Percentiles rank a stretch among this genome's conserved stretches.
phyloP scores from a whole-genome alignment of 176 grass and related monocot species.

The Avena eriantha region DNA sequence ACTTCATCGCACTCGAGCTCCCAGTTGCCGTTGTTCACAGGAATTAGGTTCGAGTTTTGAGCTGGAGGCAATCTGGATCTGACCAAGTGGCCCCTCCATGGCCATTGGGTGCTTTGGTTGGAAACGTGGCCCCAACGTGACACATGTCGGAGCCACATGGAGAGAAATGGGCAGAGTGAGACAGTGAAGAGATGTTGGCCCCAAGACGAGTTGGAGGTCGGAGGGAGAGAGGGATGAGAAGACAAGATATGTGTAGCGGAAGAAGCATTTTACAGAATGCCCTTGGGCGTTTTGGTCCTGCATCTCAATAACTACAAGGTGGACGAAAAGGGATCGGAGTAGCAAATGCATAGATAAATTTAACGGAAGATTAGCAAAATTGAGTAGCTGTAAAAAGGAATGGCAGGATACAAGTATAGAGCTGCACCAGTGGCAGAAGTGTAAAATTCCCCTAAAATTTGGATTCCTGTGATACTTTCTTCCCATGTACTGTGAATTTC shows the following conservation, averaged over 20 bases:
- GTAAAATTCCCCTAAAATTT: conserved; percentile 31
- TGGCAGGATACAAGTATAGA: conserved; percentile 1
- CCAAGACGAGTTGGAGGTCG: background rate
- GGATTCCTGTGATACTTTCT: conserved; percentile 28
- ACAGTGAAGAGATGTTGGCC: background rate
- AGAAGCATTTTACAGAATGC: conserved; percentile 11
- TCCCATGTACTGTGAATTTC: conserved; percentile 4
- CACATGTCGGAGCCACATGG: background rate
- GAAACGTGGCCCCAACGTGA: background rate
- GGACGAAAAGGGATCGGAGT: background rate
- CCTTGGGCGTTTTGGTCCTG: background rate
- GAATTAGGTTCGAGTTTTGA: conserved; percentile 1
- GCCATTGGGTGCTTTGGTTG: background rate
- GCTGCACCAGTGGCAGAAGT: background rate
- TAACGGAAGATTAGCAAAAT: background rate
- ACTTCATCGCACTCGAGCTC: background rate
- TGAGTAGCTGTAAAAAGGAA: background rate
- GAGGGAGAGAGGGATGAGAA: conserved; percentile 4
- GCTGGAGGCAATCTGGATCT: background rate
- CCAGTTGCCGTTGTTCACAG: background rate
- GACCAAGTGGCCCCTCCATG: background rate
- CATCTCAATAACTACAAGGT: background rate
- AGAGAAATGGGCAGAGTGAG: background rate
- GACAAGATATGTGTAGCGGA: background rate
- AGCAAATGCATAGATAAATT: background rate